These are phyloP conservation scores for Fragosphaeria purpurea DNA, from an alignment of 2,329 filamentous ascomycete species.

Conservation along the genomic window DNA sequence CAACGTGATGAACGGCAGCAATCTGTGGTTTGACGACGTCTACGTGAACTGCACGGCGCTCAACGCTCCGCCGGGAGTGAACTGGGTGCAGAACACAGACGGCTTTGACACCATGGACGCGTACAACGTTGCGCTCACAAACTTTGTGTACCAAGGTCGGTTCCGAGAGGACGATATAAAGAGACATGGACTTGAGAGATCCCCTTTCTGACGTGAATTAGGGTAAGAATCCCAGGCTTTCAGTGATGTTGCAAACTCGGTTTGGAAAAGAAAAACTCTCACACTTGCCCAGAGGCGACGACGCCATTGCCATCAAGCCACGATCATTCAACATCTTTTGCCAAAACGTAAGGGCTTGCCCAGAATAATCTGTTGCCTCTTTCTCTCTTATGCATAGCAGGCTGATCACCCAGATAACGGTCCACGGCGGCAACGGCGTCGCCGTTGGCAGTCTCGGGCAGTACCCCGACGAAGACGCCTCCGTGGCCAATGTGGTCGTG, in stretches of 20 bases:
- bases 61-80: conserved; percentile 37
- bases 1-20: conserved; percentile 48
- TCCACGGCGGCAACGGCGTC: conserved; percentile 44
- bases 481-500: conserved; percentile 37
- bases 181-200: not conserved
- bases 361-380: not conserved
- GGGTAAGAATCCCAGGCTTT: not conserved
- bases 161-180: not conserved
- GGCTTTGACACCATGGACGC: conserved; percentile 49
- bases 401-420: conserved; percentile 22
- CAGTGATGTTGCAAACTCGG: not conserved
- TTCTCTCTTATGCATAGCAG: too few relatives aligned
- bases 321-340: conserved; percentile 40
- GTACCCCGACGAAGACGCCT: conserved; percentile 44
- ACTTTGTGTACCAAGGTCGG: conserved; percentile 40
- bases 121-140: conserved; percentile 36
- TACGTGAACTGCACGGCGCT: conserved; percentile 39
- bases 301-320: conserved; percentile 48
- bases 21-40: conserved; percentile 42
- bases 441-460: conserved; percentile 46
- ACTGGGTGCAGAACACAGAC: conserved; percentile 49
- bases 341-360: conserved; percentile 26
- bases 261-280: too few relatives aligned
- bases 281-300: conserved; percentile 29
- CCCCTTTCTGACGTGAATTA: not conserved